Conservation (phyloP, 2,329 filamentous ascomycete species). For the Hymenoscyphus albidus region DNA sequence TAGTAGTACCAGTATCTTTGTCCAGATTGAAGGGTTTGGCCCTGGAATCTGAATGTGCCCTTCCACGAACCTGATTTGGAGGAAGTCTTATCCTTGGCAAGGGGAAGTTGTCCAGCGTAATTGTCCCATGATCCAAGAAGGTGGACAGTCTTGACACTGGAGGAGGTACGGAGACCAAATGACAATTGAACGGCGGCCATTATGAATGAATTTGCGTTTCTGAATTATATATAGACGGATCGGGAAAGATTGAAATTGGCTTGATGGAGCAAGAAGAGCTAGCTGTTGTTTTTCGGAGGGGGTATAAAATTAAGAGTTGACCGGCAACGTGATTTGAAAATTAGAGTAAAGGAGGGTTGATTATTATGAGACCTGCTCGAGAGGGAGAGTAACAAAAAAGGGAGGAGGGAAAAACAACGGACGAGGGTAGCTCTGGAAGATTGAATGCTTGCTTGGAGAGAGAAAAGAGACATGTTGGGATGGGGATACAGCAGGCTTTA, state of each 20-base stretch:
- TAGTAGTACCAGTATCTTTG: constrained; percentile 99
- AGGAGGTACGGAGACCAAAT: constrained; percentile 92
- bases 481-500: constrained; percentile 27
- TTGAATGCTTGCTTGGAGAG: constrained; percentile 64
- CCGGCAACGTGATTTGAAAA: constrained; percentile 43
- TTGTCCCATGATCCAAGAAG: constrained; percentile 98
- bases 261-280: constrained; percentile 40
- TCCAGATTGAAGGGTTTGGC: constrained; percentile 77
- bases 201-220: constrained; percentile 41
- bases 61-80: constrained; percentile 91
- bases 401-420: constrained; percentile 48
- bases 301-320: constrained; percentile 57
- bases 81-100: constrained; percentile 79
- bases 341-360: constrained; percentile 34
- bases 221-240: constrained; percentile 14
- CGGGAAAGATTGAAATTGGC: constrained; percentile 34
- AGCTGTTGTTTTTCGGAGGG: constrained; percentile 41
- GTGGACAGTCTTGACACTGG: constrained; percentile 95
- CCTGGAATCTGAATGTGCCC: constrained; percentile 94
- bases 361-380: constrained; percentile 54
- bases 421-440: constrained; percentile 45
- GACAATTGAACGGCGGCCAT: constrained; percentile 93
- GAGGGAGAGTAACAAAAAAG: constrained; percentile 40
- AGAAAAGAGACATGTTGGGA: constrained; percentile 24
- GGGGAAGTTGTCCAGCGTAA: constrained; percentile 90